Conservation (phyloP, 2,329 filamentous ascomycete species). For the Pezicula neosporulosa region DNA sequence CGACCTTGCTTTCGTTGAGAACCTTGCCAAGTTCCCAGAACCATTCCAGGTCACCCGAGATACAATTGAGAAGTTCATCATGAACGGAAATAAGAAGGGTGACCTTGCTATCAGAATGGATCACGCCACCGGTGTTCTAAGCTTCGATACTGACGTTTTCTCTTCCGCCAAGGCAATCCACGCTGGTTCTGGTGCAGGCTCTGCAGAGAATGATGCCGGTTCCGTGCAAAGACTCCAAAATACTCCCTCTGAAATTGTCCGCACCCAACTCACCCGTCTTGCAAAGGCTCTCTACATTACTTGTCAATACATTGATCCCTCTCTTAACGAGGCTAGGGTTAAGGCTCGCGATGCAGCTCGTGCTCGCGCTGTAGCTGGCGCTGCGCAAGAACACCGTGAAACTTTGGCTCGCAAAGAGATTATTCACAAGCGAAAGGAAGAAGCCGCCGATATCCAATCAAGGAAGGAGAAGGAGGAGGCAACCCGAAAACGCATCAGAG, state of each 20-base stretch:
- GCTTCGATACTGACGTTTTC: constrained; percentile 98
- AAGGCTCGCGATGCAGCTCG: constrained; percentile 78
- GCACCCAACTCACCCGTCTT: constrained; percentile 87
- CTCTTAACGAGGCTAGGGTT: constrained; percentile 77
- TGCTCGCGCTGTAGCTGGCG: constrained; percentile 77
- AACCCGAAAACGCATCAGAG: constrained; percentile 78
- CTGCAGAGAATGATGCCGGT: constrained; percentile 79
- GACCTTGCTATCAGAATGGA: constrained; percentile 95
- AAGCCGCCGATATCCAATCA: constrained; percentile 83
- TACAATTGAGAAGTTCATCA: constrained; percentile 99
- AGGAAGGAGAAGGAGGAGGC: constrained; percentile 91
- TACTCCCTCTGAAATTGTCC: constrained; percentile 96
- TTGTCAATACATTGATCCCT: constrained; percentile 92
- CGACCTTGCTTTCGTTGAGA: constrained; percentile 88
- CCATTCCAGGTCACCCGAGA: constrained; percentile 88
- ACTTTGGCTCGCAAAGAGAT: constrained; percentile 82
- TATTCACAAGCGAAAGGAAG: constrained; percentile 96
- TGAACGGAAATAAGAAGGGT: constrained; percentile 99
- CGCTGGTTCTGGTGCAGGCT: constrained; percentile 78
- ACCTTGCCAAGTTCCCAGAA: constrained; percentile 92
- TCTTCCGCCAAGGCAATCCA: constrained; percentile 92
- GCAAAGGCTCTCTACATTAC: constrained; percentile 89
- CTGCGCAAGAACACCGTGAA: constrained; percentile 87
- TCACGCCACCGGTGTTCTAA: constrained; percentile 90
- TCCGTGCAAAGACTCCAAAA: constrained; percentile 94